Base-by-base conservation (phyloP, 2,329 filamentous ascomycete species). In the Pleurostoma richardsiae region DNA sequence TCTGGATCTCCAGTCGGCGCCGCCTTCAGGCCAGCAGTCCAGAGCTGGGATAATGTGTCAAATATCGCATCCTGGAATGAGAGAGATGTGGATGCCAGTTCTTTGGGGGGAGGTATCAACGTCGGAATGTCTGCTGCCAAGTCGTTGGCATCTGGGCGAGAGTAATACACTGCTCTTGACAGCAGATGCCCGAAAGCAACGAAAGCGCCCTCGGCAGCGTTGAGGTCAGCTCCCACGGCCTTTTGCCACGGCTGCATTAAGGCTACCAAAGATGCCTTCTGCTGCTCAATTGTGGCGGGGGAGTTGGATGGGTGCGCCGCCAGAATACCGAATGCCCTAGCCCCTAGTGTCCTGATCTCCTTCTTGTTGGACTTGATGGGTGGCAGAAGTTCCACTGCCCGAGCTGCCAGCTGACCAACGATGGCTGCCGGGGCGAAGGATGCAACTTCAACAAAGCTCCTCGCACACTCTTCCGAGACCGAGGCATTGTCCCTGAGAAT, bases 251-350 rank as follows among this genome's bases (percentile, higher is more conserved):
- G 59, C 40, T 66, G 56, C 1, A 76, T 59, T 11, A 73, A 71
- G 11, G 64, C 57, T 5, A 79, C 66, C 10, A 86, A 66, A 0
- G 66, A 58, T 11, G 63, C 53, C 28, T 82, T 59, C 6, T 71
- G 64, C 11, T 62, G 65, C 6, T 67, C 56, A 10, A 83, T 56
- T 4, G 67, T 58, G 10, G 64, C 57, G 0, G 67, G 54, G 3
- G 72, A 56, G 47, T 73, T 73, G 5, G 56, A 58, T 4, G 74
- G 72, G 61, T 92, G 86, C 0, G 89, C 85, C 1, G 79, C 82
- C 4, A 96, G 66, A 10, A 96, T 85, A 1, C 90, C 91, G 55
- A 90, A 81, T 0, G 82, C 79, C 49, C 82, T 83, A 11, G 89
- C 83, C 2, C 84, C 83, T 29, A 85, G 71, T 36, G 74, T 71